Evolutionary conservation across 306 rosid species (phyloP).

Genomic region (Vigna nakashimae): DNA sequence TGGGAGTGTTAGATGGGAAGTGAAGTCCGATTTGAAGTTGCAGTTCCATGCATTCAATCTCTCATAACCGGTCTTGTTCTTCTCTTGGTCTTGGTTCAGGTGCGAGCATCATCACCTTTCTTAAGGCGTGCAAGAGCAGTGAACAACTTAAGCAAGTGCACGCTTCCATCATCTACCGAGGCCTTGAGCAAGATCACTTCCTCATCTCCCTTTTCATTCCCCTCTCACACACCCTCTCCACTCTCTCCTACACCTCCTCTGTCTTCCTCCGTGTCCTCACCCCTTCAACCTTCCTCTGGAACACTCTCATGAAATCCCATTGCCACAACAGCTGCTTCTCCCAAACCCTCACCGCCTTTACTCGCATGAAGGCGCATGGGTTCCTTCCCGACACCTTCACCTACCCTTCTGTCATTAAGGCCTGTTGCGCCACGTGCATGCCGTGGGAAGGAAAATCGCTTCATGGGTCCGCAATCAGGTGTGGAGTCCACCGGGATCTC

Average conservation of each 20-base stretch:
- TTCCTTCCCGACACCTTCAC: constrained; percentile 65
- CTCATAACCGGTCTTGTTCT: constrained; percentile 13
- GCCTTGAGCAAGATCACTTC: constrained; percentile 74
- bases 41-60: constrained; percentile 47
- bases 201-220: constrained; percentile 59
- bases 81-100: constrained; percentile 28
- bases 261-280: constrained; percentile 50
- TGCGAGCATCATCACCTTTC: constrained; percentile 47
- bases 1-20: too few relatives aligned
- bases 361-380: constrained; percentile 61
- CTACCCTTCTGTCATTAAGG: constrained; percentile 72
- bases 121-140: constrained; percentile 58
- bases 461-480: constrained; percentile 69
- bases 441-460: constrained; percentile 56
- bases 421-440: constrained; percentile 51
- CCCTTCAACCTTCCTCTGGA: constrained; percentile 76
- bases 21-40: too few relatives aligned
- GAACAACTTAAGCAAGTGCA: constrained; percentile 70
- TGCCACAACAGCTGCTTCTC: constrained; percentile 51
- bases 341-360: constrained; percentile 47
- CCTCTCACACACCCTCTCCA: constrained; percentile 25
- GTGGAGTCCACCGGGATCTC: constrained; percentile 62
- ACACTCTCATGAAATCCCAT: constrained; percentile 54
- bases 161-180: constrained; percentile 62
- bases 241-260: constrained; percentile 37